A percentile compares a stretch with the other conserved stretches of the same genome.
Conservation (phyloP, 768 basidiomycete species). For the Pleurotus tuoliensis region DNA sequence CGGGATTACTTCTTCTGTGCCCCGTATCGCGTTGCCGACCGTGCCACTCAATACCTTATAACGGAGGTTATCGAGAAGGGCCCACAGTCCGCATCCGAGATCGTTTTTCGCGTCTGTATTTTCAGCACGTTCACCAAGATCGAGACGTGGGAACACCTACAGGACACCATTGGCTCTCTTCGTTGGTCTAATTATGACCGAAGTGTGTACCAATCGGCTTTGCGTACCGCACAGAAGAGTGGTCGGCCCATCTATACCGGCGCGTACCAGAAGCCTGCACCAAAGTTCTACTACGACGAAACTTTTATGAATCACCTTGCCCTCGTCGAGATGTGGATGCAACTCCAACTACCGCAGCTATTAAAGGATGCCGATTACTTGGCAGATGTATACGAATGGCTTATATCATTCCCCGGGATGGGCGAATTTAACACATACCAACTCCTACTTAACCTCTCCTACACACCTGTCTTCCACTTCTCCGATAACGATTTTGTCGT, state of each 20-base stretch:
- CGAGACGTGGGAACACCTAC: conserved; percentile 66
- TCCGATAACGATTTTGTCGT: conserved; percentile 68
- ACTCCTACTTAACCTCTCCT: conserved; percentile 56
- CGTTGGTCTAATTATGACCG: conserved; percentile 60
- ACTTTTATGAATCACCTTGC: conserved; percentile 61
- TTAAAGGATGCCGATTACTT: conserved; percentile 49
- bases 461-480: conserved; percentile 55
- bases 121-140: conserved; percentile 72
- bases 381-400: conserved; percentile 58
- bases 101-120: conserved; percentile 66
- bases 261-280: conserved; percentile 71
- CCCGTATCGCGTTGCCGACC: conserved; percentile 71
- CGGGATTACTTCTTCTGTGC: conserved; percentile 63
- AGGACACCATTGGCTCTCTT: conserved; percentile 46
- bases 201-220: conserved; percentile 47
- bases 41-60: conserved; percentile 65
- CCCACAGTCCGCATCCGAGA: conserved; percentile 52
- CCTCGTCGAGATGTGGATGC: conserved; percentile 59
- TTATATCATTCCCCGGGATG: conserved; percentile 63
- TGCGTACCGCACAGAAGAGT: conserved; percentile 33
- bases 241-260: conserved; percentile 57
- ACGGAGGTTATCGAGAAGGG: conserved; percentile 68
- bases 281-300: conserved; percentile 42
- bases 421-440: conserved; percentile 75
- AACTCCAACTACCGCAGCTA: conserved; percentile 43